Percentiles rank a stretch among this genome's conserved stretches.
phyloP scores from a whole-genome alignment of 257 asterid species.

The Jasminum sambac region DNA sequence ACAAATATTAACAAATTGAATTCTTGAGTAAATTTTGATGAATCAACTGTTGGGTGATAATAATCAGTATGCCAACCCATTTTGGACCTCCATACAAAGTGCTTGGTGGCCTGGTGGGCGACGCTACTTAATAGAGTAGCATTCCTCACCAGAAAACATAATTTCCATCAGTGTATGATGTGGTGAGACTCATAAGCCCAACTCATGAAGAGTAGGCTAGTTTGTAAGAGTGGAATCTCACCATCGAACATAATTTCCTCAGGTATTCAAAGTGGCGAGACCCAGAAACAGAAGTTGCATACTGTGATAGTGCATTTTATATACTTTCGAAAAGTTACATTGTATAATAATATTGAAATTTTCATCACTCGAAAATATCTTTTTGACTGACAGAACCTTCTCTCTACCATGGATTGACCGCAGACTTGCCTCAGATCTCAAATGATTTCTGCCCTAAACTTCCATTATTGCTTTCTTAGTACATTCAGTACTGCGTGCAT shows the following conservation, averaged over 20 bases:
- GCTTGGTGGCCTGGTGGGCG: not conserved
- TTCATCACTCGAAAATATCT: not conserved
- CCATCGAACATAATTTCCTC: not conserved
- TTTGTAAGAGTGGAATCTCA: not conserved
- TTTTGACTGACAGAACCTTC: not conserved
- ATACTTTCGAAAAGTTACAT: not conserved
- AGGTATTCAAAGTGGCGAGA: not conserved
- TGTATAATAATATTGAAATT: not conserved
- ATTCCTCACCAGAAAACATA: not conserved
- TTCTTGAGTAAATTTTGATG: not conserved
- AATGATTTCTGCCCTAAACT: not conserved
- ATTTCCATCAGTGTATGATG: not conserved
- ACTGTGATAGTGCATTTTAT: not conserved
- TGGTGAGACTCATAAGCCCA: not conserved
- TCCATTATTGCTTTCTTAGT: not conserved
- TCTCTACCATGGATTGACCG: not conserved
- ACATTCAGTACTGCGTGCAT: not conserved
- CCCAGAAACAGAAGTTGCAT: not conserved
- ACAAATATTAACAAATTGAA: not conserved
- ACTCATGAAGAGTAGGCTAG: not conserved
- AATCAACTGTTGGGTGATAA: not conserved
- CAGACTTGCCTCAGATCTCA: not conserved
- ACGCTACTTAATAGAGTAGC: not conserved
- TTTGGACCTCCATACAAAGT: not conserved
- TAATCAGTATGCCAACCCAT: not conserved